These are phyloP conservation scores for sunflower (Helianthus annuus) DNA, from an alignment of 129 eudicot genomes.

Conservation along the genomic window DNA sequence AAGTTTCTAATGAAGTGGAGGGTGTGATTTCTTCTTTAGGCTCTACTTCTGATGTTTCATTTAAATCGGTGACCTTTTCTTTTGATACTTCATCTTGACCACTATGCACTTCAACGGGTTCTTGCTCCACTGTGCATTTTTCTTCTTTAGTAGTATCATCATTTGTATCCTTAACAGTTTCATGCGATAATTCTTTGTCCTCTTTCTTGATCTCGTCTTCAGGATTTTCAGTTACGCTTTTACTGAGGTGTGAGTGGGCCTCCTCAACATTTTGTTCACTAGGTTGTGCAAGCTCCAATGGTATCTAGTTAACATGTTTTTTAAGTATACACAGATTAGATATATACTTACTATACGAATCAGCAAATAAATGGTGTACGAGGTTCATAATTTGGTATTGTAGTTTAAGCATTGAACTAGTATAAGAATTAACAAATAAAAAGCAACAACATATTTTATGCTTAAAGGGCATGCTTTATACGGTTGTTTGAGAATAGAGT, in stretches of 20 bases:
- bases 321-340: constrained; percentile 1
- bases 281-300: constrained; percentile 9
- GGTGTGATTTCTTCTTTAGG: constrained; percentile 24
- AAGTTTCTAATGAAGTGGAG: constrained; percentile 6
- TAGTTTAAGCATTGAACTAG: too few relatives aligned
- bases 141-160: constrained; percentile 6
- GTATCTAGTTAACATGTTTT: background rate
- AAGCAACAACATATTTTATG: too few relatives aligned
- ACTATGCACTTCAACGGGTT: constrained; percentile 10
- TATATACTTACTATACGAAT: background rate
- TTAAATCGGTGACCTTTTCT: constrained; percentile 20
- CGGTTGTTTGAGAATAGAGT: too few relatives aligned
- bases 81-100: constrained; percentile 20
- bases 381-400: too few relatives aligned
- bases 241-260: background rate
- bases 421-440: too few relatives aligned
- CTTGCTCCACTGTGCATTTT: constrained; percentile 8
- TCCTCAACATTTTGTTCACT: constrained; percentile 13
- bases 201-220: constrained; percentile 20
- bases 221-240: constrained; percentile 10
- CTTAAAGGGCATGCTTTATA: too few relatives aligned
- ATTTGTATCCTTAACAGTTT: background rate
- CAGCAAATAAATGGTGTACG: too few relatives aligned
- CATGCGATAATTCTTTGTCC: constrained; percentile 12
- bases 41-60: constrained; percentile 28